Evolutionary conservation across 2,329 filamentous ascomycete genomes (phyloP).

Genomic region (Aspergillus sp.): DNA sequence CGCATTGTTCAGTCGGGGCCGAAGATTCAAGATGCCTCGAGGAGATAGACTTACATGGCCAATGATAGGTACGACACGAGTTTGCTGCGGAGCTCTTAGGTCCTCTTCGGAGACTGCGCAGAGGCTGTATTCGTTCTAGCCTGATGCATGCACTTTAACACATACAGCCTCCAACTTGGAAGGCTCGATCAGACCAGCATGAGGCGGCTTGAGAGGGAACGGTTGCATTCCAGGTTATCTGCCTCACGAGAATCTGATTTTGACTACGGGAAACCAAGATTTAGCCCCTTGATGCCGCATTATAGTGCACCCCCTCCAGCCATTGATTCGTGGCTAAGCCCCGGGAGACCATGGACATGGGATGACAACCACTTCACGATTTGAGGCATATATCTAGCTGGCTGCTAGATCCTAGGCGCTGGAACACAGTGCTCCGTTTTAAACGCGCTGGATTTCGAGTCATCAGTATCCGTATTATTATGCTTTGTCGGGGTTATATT

Average conservation of each 20-base stretch:
- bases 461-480: neutral
- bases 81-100: neutral
- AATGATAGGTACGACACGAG: neutral
- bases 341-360: slow-evolving; percentile 2
- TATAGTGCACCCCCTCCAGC: slow-evolving; percentile 4
- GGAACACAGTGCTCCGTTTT: slow-evolving; percentile 24
- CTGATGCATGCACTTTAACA: neutral
- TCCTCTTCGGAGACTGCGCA: neutral
- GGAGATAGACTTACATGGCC: neutral
- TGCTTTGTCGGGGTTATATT: neutral
- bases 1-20: neutral
- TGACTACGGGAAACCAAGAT: neutral
- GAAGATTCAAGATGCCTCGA: neutral
- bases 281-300: slow-evolving; percentile 2
- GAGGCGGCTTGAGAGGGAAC: slow-evolving; percentile 1
- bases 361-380: neutral
- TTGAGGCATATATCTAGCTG: slow-evolving; percentile 12
- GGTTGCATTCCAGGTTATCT: slow-evolving; percentile 11
- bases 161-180: neutral
- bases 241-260: neutral
- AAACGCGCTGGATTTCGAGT: slow-evolving; percentile 4
- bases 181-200: neutral
- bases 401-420: slow-evolving; percentile 10
- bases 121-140: neutral
- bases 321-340: slow-evolving; percentile 14